Conservation (phyloP, 495 filamentous ascomycete species). For the Tuber melanosporum region DNA sequence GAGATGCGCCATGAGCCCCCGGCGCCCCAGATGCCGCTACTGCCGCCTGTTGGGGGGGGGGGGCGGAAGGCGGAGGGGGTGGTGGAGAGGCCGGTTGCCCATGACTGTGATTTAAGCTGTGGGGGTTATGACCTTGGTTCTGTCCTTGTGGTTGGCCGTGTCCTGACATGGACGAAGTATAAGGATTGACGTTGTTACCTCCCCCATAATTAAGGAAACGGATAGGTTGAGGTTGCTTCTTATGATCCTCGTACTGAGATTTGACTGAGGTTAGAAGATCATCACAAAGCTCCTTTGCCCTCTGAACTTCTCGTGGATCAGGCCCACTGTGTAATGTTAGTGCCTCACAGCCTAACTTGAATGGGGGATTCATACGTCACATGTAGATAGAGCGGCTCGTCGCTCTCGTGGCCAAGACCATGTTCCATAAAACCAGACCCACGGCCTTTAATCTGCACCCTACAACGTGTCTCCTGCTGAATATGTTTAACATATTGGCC, state of each 20-base stretch:
- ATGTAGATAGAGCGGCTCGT: slow-evolving; percentile 92
- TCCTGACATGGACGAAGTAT: slow-evolving; percentile 36
- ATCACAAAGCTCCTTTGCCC: slow-evolving; percentile 79
- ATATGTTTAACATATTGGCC: slow-evolving; percentile 96
- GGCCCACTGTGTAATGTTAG: slow-evolving; percentile 63
- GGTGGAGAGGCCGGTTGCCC: slow-evolving; percentile 41
- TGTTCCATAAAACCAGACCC: slow-evolving; percentile 93
- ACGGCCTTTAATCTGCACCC: slow-evolving; percentile 94
- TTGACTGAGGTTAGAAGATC: slow-evolving; percentile 78
- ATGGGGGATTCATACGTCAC: slow-evolving; percentile 64
- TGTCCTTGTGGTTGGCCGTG: slow-evolving; percentile 37
- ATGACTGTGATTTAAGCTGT: slow-evolving; percentile 25
- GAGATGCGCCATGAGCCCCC: slow-evolving; percentile 49
- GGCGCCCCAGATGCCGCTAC: slow-evolving; percentile 40
- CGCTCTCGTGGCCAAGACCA: slow-evolving; percentile 74
- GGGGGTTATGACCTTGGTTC: slow-evolving; percentile 34
- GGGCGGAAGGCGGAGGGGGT: slow-evolving; percentile 39
- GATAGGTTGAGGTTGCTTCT: slow-evolving; percentile 70
- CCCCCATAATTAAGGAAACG: slow-evolving; percentile 55
- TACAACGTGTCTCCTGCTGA: slow-evolving; percentile 85
- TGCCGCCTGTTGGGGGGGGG: slow-evolving; percentile 43
- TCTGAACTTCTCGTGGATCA: slow-evolving; percentile 74
- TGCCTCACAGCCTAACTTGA: not conserved
- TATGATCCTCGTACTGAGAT: slow-evolving; percentile 81
- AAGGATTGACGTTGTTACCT: slow-evolving; percentile 40